phyloP scores from a whole-genome alignment of 2,329 filamentous ascomycete genomes.

The Talaromyces sp. region DNA sequence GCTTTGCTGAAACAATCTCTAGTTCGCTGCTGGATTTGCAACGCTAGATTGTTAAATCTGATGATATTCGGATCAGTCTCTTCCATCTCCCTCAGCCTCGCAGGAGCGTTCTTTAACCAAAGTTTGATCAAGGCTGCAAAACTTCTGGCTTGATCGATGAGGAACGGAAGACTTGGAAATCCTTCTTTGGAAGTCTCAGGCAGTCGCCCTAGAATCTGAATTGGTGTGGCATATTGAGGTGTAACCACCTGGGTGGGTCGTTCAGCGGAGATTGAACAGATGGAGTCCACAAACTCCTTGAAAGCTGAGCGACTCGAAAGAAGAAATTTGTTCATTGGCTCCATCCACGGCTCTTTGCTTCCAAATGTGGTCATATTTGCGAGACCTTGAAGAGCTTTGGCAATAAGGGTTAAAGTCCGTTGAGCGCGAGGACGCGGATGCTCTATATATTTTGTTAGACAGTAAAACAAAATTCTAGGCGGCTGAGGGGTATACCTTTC shows the following conservation, averaged over 20 bases:
- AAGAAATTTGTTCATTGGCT: conserved; percentile 92
- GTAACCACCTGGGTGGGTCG: conserved; percentile 61
- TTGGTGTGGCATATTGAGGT: conserved; percentile 85
- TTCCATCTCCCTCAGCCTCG: conserved; percentile 33
- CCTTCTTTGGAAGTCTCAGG: conserved; percentile 79
- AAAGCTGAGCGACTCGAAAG: conserved; percentile 69
- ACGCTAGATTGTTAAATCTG: conserved; percentile 40
- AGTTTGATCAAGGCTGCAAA: conserved; percentile 73
- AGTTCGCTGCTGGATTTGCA: conserved; percentile 38
- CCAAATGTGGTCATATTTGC: conserved; percentile 89
- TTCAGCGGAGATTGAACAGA: conserved; percentile 77
- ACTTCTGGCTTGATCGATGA: conserved; percentile 82
- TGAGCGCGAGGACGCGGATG: conserved; percentile 78
- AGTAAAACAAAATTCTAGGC: not conserved
- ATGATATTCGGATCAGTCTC: conserved; percentile 33
- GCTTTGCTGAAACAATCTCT: conserved; percentile 42
- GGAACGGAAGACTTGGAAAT: conserved; percentile 85
- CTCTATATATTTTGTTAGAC: conserved; percentile 42
- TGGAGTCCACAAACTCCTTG: conserved; percentile 78
- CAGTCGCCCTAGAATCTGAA: conserved; percentile 79
- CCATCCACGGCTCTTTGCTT: conserved; percentile 97
- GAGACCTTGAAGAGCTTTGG: conserved; percentile 84
- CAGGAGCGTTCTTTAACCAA: conserved; percentile 38
- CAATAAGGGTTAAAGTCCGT: conserved; percentile 83
- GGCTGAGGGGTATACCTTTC: conserved; percentile 45